A percentile compares a stretch with the other conserved stretches of the same genome.
Conservation (phyloP, 495 filamentous ascomycete species). For the Tetracladium setigerum region DNA sequence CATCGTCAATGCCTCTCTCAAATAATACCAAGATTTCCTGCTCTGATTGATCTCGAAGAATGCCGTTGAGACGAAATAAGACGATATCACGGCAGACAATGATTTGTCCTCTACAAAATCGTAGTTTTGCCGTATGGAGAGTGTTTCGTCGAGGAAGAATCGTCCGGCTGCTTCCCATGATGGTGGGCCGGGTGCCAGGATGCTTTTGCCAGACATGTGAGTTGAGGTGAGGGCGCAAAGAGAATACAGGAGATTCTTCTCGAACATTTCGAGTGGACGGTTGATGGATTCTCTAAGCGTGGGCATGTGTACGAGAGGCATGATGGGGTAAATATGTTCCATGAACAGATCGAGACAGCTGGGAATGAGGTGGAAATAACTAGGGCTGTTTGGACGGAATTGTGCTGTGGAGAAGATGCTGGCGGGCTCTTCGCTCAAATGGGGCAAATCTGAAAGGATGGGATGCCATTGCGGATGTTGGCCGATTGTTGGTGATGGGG, state of each 20-base stretch:
- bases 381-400: slow-evolving; percentile 20
- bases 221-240: slow-evolving; percentile 28
- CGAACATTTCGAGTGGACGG: slow-evolving; percentile 20
- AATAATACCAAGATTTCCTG: slow-evolving; percentile 47
- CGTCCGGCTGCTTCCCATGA: slow-evolving; percentile 28
- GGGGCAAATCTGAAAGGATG: slow-evolving; percentile 12
- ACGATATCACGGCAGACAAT: slow-evolving; percentile 25
- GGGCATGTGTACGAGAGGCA: slow-evolving; percentile 31
- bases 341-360: slow-evolving; percentile 32
- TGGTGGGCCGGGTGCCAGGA: slow-evolving; percentile 19
- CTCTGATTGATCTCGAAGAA: slow-evolving; percentile 29
- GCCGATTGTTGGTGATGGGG: slow-evolving; percentile 4
- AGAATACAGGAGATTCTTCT: slow-evolving; percentile 26
- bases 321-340: slow-evolving; percentile 32
- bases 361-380: slow-evolving; percentile 25
- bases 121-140: slow-evolving; percentile 24
- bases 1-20: slow-evolving; percentile 54
- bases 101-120: slow-evolving; percentile 28
- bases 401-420: slow-evolving; percentile 23
- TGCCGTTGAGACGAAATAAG: slow-evolving; percentile 27
- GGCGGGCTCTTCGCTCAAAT: slow-evolving; percentile 17
- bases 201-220: slow-evolving; percentile 27
- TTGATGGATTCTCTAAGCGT: slow-evolving; percentile 16
- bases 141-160: slow-evolving; percentile 30
- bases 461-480: slow-evolving; percentile 14